A percentile compares a stretch with the other conserved stretches of the same genome.
These are phyloP conservation scores for Plasmopara halstedii DNA, from an alignment of 352 stramenopile genomes.

Conservation along the genomic window DNA sequence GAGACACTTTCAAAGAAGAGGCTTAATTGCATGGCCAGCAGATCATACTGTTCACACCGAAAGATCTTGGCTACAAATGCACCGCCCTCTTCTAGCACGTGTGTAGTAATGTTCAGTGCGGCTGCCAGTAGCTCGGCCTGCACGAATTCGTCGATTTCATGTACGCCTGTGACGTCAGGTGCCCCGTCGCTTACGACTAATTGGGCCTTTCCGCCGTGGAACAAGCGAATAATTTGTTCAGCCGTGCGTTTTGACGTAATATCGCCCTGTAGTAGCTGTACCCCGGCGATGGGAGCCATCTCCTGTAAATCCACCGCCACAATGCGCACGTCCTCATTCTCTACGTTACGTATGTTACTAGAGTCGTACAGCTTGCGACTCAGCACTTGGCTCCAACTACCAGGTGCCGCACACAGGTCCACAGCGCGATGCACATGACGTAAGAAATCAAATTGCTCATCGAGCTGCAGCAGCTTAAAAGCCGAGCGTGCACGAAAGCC, in stretches of 20 bases:
- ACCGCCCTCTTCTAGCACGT: constrained; percentile 90
- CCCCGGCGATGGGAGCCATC: constrained; percentile 96
- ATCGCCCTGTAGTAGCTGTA: constrained; percentile 93
- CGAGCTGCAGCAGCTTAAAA: constrained; percentile 99
- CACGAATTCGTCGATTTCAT: constrained; percentile 98
- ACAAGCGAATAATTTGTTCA: constrained; percentile 92
- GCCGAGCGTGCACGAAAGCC: constrained; percentile 96
- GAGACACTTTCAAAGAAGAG: constrained; percentile 94
- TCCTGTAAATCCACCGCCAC: constrained; percentile 98
- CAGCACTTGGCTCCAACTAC: constrained; percentile 98
- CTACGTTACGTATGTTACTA: constrained; percentile 17
- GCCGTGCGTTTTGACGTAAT: constrained; percentile 97
- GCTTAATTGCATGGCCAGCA: constrained; percentile 94
- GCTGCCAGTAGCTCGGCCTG: constrained; percentile 94
- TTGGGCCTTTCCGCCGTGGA: constrained; percentile 91
- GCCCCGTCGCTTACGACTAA: constrained; percentile 98
- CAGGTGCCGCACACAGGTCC: constrained; percentile 97
- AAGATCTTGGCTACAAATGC: constrained; percentile 99
- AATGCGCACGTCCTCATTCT: constrained; percentile 62
- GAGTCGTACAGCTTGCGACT: constrained; percentile 79
- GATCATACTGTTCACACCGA: constrained; percentile 92
- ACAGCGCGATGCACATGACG: constrained; percentile 89
- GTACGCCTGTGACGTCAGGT: constrained; percentile 98
- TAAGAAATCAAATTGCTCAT: constrained; percentile 97
- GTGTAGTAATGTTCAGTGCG: constrained; percentile 97